Evolutionary conservation across 2,329 filamentous ascomycete species (phyloP).

Genomic region (Colletotrichum cereale): DNA sequence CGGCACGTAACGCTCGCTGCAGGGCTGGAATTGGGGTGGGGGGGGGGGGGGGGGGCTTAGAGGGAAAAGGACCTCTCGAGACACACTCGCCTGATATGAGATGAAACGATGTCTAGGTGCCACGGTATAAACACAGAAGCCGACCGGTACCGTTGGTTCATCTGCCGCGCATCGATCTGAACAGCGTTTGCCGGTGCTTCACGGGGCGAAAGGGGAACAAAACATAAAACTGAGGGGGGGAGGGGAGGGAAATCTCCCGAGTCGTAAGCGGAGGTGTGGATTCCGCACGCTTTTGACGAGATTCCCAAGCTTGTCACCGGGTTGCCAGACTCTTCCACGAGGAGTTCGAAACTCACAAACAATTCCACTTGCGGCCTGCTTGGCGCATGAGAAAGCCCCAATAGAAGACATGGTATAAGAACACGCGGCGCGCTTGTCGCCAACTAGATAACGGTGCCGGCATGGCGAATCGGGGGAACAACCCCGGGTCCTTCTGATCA

Average conservation of each 20-base stretch:
- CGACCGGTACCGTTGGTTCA: constrained; percentile 1
- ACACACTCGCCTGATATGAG: background rate
- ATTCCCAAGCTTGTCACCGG: background rate
- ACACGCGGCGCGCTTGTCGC: background rate
- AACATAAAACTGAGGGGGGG: too few relatives aligned
- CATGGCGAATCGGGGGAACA: background rate
- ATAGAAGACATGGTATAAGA: background rate
- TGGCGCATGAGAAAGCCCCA: background rate
- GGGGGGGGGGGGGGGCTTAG: background rate
- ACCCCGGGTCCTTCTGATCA: background rate
- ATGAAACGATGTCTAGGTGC: background rate
- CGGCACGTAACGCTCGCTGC: background rate
- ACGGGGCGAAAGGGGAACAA: too few relatives aligned
- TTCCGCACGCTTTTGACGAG: background rate
- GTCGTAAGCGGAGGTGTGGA: background rate
- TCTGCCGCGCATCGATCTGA: background rate
- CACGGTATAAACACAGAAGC: background rate
- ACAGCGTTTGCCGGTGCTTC: too few relatives aligned
- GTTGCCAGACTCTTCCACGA: background rate
- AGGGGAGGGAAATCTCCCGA: too few relatives aligned
- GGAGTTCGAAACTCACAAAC: background rate
- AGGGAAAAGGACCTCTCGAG: background rate
- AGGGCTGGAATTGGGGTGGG: background rate
- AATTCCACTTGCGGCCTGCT: background rate
- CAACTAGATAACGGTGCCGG: background rate